Percentiles rank a stretch among this genome's conserved stretches.
Evolutionary conservation across 345 rosid genomes (phyloP).

Genomic region (Melaleuca alternifolia): DNA sequence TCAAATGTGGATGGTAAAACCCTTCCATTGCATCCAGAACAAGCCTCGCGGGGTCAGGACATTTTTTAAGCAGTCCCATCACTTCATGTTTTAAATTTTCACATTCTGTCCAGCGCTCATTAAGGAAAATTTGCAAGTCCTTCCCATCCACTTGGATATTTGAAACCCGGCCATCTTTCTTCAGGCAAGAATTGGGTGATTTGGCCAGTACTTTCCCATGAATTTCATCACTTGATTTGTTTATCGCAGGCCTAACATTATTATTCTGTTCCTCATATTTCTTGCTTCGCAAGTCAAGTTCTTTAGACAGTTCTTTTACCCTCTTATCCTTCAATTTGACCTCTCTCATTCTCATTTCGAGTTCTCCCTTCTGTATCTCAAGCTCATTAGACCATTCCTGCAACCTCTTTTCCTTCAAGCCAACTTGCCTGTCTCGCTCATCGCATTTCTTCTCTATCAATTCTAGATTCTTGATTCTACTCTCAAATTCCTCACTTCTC

Average conservation of each 20-base stretch:
- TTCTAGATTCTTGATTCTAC: neutral
- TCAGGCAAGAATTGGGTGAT: neutral
- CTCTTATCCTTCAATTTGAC: slow-evolving; percentile 15
- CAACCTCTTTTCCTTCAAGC: slow-evolving; percentile 11
- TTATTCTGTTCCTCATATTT: neutral
- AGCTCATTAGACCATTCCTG: slow-evolving; percentile 1
- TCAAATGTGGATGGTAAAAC: slow-evolving; percentile 29
- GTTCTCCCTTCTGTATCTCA: slow-evolving; percentile 15
- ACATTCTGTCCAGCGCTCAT: slow-evolving; percentile 21
- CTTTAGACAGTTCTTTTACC: slow-evolving; percentile 2
- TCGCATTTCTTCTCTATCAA: slow-evolving; percentile 11
- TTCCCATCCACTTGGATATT: slow-evolving; percentile 18
- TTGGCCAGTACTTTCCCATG: neutral
- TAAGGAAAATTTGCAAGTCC: slow-evolving; percentile 36
- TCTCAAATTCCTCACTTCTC: neutral
- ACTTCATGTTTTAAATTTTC: slow-evolving; percentile 20
- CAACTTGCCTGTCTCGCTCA: slow-evolving; percentile 2
- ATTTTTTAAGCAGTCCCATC: slow-evolving; percentile 4
- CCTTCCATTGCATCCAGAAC: slow-evolving; percentile 47
- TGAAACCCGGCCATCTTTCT: neutral
- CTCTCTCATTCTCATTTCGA: slow-evolving; percentile 10
- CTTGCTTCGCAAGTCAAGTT: neutral
- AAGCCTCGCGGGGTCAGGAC: slow-evolving; percentile 46
- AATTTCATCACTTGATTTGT: neutral
- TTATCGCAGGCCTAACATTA: neutral